Percentiles rank a stretch among this genome's conserved stretches.
phyloP scores from a whole-genome alignment of 306 rosid species.

The Castanea mollissima region DNA sequence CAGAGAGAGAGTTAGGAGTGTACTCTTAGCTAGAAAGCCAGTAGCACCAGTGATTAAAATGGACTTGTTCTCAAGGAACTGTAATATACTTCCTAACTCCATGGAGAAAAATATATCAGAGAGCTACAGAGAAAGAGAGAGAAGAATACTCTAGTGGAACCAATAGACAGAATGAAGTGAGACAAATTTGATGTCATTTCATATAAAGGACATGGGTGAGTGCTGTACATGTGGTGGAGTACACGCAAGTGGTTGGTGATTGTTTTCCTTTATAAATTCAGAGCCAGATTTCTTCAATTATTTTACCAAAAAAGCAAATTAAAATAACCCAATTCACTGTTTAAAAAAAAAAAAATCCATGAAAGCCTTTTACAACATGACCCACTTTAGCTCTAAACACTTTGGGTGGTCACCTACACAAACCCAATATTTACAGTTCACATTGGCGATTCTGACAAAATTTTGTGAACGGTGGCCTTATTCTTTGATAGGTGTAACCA shows the following conservation, averaged over 20 bases:
- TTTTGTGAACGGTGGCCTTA: not conserved
- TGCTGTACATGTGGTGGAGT: slow-evolving; percentile 5
- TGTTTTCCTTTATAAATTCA: not conserved
- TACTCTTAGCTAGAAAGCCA: slow-evolving; percentile 78
- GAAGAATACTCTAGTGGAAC: not conserved
- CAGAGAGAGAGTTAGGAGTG: not conserved
- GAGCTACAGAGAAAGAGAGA: not conserved
- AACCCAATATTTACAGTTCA: not conserved
- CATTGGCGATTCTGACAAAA: not conserved
- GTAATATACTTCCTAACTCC: slow-evolving; percentile 64
- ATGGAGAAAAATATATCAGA: slow-evolving; percentile 27
- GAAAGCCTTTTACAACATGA: not conserved
- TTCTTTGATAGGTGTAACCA: not conserved
- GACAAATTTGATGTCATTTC: not conserved
- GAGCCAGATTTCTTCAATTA: not conserved
- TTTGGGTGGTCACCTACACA: not conserved
- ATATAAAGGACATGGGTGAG: slow-evolving; percentile 17
- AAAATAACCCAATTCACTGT: not conserved
- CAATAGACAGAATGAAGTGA: not conserved
- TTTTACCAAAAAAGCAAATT: not conserved
- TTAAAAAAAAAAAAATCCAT: not conserved
- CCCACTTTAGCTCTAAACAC: not conserved
- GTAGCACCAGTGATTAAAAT: slow-evolving; percentile 66
- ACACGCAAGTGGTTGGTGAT: slow-evolving; percentile 11
- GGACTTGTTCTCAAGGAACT: slow-evolving; percentile 50